phyloP scores from a whole-genome alignment of 495 filamentous ascomycete genomes.

The Haplographium delicatum region DNA sequence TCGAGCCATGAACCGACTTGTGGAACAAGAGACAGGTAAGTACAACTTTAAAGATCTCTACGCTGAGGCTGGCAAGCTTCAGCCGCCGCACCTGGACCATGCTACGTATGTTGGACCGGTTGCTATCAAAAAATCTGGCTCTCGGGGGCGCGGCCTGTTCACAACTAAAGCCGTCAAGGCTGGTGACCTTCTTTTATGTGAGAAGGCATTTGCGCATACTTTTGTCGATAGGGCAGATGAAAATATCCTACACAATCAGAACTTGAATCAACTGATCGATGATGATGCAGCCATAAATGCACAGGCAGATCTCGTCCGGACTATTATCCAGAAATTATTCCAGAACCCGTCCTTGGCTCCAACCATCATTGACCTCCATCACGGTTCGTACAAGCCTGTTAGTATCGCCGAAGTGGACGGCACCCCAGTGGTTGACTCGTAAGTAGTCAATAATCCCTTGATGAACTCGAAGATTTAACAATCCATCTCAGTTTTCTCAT shows the following conservation, averaged over 20 bases:
- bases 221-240: slow-evolving; percentile 19
- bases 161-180: slow-evolving; percentile 42
- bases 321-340: slow-evolving; percentile 39
- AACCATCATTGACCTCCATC: slow-evolving; percentile 36
- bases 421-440: slow-evolving; percentile 29
- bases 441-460: not conserved
- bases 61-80: slow-evolving; percentile 27
- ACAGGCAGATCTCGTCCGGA: slow-evolving; percentile 34
- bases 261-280: slow-evolving; percentile 27
- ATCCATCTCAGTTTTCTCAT: slow-evolving; percentile 24
- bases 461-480: not conserved
- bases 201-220: slow-evolving; percentile 46
- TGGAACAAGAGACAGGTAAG: slow-evolving; percentile 33
- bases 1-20: slow-evolving; percentile 26
- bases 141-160: slow-evolving; percentile 41
- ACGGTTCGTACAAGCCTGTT: slow-evolving; percentile 32
- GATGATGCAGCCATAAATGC: slow-evolving; percentile 12
- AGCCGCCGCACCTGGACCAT: slow-evolving; percentile 35
- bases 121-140: slow-evolving; percentile 18
- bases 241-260: slow-evolving; percentile 16
- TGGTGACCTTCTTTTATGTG: slow-evolving; percentile 50
- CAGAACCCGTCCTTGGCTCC: slow-evolving; percentile 41
- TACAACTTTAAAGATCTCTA: slow-evolving; percentile 42
- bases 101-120: slow-evolving; percentile 38
- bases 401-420: slow-evolving; percentile 35